These are phyloP conservation scores for Heterococcus sp. DNA, from an alignment of 108 stramenopile species.

Conservation along the genomic window DNA sequence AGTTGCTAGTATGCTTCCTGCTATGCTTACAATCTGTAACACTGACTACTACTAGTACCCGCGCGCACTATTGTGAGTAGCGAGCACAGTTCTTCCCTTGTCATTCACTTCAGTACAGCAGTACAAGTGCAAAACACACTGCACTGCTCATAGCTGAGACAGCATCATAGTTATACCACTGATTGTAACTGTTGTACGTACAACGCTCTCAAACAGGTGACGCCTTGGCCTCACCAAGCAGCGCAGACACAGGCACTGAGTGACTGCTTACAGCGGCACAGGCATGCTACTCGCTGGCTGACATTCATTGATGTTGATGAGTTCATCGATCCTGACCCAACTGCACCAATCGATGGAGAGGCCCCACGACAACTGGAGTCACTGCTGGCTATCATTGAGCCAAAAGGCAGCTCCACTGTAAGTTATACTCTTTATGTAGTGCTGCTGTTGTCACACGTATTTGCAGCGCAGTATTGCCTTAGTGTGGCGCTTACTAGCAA, in stretches of 20 bases:
- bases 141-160: background rate
- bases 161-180: too few relatives aligned
- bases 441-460: background rate
- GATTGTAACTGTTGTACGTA: too few relatives aligned
- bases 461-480: too few relatives aligned
- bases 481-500: too few relatives aligned
- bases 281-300: constrained; percentile 29
- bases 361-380: background rate
- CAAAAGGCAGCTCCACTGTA: background rate
- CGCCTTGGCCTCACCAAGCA: constrained; percentile 7
- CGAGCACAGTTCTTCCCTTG: background rate
- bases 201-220: background rate
- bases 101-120: background rate
- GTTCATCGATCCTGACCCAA: constrained; percentile 33
- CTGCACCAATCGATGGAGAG: background rate
- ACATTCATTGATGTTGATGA: constrained; percentile 39
- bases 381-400: background rate
- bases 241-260: constrained; percentile 31
- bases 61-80: background rate
- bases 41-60: too few relatives aligned
- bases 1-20: background rate
- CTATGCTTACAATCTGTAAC: too few relatives aligned
- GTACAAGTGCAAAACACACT: background rate
- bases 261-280: constrained; percentile 18
- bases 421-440: background rate